Evolutionary conservation across 768 basidiomycete genomes (phyloP), one percentile per base, ranked within the genome.

Genomic region (Rossbeevera mucosa): DNA sequence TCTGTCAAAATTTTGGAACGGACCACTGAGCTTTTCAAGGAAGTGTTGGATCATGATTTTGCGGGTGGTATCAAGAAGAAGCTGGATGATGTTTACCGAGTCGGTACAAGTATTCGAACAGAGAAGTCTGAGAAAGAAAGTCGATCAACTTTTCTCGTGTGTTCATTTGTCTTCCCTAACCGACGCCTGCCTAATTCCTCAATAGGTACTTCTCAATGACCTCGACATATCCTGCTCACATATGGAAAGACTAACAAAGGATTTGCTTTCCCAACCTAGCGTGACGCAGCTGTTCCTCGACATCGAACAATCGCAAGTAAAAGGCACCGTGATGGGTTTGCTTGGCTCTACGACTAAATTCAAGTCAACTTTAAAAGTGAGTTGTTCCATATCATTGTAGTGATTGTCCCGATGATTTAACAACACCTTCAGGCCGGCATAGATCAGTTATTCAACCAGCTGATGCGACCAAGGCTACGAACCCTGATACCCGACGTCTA

Each of bases 381-480:
- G 76, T 59, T n/a, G 59, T 20, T 25, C 11, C n/a, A 1, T 42
- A n/a, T 1, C 2, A n/a, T 16, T n/a, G 26, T 18, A 16, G 31
- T 47, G 22, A 28, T 41, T 16, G 13, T 49, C 52, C 21, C 11
- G 13, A 5, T 4, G 18, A 44, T 22, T 7, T 58, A 13, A 65
- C 21, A 4, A 40, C 13, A 14, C 44, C 21, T 49, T 20, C 43
- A 94, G 91, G 74, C 80, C 3, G 91, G 94, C 14, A 74, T 96
- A 24, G 96, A 99, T 60, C 92, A 95, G 60, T 75, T 98, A 31
- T 97, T 98, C 76, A 97, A 94, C 61, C 95, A 98, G 64, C 76
- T 97, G 9, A 79, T 94, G 60, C 81, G 94, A 18, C 94, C 96
- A 0, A 85, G 84, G 53, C 69, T 99, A 44, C 83, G 96, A 22